Conservation (phyloP, 257 asterid genomes). For the Solanum habrochaites region DNA sequence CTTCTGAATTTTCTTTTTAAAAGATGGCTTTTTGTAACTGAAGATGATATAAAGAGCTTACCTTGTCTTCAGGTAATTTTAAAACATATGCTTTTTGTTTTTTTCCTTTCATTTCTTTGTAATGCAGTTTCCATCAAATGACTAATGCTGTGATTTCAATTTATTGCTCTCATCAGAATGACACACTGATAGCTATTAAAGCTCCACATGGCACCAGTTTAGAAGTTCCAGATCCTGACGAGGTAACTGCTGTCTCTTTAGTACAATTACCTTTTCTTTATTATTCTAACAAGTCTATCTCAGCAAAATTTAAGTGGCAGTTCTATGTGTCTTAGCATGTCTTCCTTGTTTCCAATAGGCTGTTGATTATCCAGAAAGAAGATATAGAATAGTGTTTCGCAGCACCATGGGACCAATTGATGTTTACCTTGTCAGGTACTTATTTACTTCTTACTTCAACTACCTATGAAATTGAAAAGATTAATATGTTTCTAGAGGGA, state of each 20-base stretch:
- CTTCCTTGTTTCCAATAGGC: slow-evolving; percentile 35
- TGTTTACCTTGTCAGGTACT: slow-evolving; percentile 83
- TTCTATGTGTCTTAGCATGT: neutral
- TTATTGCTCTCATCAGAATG: slow-evolving; percentile 39
- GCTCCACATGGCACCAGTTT: slow-evolving; percentile 96
- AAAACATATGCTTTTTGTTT: neutral
- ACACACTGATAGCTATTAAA: slow-evolving; percentile 85
- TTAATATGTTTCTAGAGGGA: neutral
- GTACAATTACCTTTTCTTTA: neutral
- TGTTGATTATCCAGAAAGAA: slow-evolving; percentile 78
- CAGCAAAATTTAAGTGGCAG: neutral
- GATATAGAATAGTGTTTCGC: slow-evolving; percentile 62
- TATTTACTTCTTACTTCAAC: neutral
- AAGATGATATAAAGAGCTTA: slow-evolving; percentile 71
- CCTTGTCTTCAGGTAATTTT: slow-evolving; percentile 81
- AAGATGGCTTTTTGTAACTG: slow-evolving; percentile 89
- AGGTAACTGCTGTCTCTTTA: slow-evolving; percentile 33
- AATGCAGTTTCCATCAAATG: neutral
- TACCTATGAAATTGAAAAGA: neutral
- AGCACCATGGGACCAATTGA: slow-evolving; percentile 92
- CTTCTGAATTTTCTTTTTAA: neutral
- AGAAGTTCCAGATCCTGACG: slow-evolving; percentile 95
- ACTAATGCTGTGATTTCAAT: neutral
- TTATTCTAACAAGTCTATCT: neutral
- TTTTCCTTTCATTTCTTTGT: neutral